Percentiles rank a stretch among this genome's conserved stretches.
phyloP scores from a whole-genome alignment of 2,329 filamentous ascomycete genomes.

The Cercospora sojina region DNA sequence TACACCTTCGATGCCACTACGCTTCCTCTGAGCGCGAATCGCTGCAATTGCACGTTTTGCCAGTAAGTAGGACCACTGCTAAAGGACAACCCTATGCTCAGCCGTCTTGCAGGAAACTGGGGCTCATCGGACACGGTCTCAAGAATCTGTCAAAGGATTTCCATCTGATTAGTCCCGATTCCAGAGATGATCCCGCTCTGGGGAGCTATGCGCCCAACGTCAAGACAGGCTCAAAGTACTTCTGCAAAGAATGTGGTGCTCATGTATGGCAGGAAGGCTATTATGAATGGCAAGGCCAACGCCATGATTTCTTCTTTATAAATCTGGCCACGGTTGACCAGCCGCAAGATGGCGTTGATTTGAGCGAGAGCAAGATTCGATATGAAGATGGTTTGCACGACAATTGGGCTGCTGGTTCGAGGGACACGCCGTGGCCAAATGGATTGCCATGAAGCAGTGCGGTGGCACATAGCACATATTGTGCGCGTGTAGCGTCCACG shows the following conservation, averaged over 20 bases:
- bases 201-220: constrained; percentile 10
- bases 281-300: constrained; percentile 11
- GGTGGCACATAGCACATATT: not conserved
- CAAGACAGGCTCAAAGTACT: constrained; percentile 7
- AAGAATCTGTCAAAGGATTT: constrained; percentile 1
- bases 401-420: not conserved
- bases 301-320: constrained; percentile 14
- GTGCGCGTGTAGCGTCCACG: not conserved
- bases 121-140: not conserved
- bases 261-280: constrained; percentile 17
- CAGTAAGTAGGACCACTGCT: not conserved
- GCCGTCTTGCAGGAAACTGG: not conserved
- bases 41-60: constrained; percentile 20
- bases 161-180: constrained; percentile 5
- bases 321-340: constrained; percentile 25
- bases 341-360: constrained; percentile 21
- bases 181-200: not conserved
- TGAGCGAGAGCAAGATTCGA: constrained; percentile 16
- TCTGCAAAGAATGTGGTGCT: constrained; percentile 14
- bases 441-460: not conserved
- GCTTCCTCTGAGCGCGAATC: constrained; percentile 5
- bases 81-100: not conserved
- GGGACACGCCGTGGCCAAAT: constrained; percentile 10
- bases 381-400: constrained; percentile 21
- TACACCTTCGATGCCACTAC: constrained; percentile 8